These are phyloP conservation scores for Scleromitrula shiraiana DNA, from an alignment of 2,329 filamentous ascomycete genomes.

Conservation along the genomic window DNA sequence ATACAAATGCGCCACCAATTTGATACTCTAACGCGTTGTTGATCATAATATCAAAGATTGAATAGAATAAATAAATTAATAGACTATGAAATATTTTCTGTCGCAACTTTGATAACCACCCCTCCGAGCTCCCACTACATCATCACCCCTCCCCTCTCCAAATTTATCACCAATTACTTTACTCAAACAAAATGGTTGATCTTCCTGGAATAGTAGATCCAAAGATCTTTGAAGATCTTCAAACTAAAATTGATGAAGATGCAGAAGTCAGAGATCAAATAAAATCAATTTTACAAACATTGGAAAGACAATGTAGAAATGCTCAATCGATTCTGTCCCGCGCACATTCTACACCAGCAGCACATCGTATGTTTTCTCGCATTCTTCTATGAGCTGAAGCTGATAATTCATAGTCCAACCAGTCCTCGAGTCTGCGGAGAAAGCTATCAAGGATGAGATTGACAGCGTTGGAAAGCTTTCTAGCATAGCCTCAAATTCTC, in stretches of 20 bases:
- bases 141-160: too few species aligned
- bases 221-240: constrained; percentile 76
- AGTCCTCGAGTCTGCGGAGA: constrained; percentile 62
- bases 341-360: constrained; percentile 77
- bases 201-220: constrained; percentile 45
- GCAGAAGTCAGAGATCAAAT: constrained; percentile 73
- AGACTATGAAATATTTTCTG: too few species aligned
- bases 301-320: constrained; percentile 76
- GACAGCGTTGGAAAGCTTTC: constrained; percentile 63
- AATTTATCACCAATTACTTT: neutral
- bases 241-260: constrained; percentile 86
- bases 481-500: constrained; percentile 69
- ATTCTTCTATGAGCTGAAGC: neutral
- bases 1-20: too few species aligned
- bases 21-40: too few species aligned
- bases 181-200: constrained; percentile 15
- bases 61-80: too few species aligned
- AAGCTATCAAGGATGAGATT: constrained; percentile 63
- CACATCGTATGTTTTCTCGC: constrained; percentile 41
- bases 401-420: constrained; percentile 46
- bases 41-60: too few species aligned
- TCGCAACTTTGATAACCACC: too few species aligned
- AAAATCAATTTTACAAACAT: constrained; percentile 67
- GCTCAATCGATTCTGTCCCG: constrained; percentile 78
- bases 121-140: too few species aligned